These are phyloP conservation scores for Aphanomyces invadans DNA, from an alignment of 352 stramenopile species.

Conservation along the genomic window DNA sequence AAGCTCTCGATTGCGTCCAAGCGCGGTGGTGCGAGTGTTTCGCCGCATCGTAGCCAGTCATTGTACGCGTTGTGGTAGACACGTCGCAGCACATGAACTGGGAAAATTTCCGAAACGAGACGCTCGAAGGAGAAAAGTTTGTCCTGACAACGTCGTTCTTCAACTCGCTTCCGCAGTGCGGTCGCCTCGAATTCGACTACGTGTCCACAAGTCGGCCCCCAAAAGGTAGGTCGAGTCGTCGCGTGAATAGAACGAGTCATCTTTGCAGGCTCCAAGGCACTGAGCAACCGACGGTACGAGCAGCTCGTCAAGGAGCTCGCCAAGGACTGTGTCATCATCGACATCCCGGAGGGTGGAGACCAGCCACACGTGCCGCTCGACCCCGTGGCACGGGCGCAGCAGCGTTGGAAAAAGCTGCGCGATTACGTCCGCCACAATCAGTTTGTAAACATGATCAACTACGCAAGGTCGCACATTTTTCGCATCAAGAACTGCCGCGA, in stretches of 20 bases:
- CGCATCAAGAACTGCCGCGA: conserved; percentile 30
- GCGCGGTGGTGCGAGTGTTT: conserved; percentile 15
- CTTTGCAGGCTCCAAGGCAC: conserved; percentile 26
- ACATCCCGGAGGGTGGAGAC: background rate
- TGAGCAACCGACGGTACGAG: conserved; percentile 62
- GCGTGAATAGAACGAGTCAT: no score
- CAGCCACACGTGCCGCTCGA: background rate
- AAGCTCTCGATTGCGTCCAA: conserved; percentile 37
- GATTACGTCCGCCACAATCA: conserved; percentile 18
- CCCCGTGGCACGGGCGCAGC: background rate
- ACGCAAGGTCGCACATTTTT: conserved; percentile 17
- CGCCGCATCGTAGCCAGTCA: no score
- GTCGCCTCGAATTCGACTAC: conserved; percentile 86
- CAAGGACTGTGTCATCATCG: conserved; percentile 7
- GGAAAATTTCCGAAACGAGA: conserved; percentile 89
- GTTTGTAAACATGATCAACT: conserved; percentile 13
- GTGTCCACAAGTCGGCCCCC: conserved; percentile 76
- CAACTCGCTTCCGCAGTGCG: conserved; percentile 49
- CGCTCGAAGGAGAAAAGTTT: conserved; percentile 60
- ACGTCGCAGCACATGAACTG: conserved; percentile 87
- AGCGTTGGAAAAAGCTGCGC: conserved; percentile 18
- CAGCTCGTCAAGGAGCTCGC: conserved; percentile 62
- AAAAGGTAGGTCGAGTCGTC: no score
- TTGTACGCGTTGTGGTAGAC: conserved; percentile 30
- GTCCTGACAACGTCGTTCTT: conserved; percentile 76